Conservation (phyloP, 139 green algal genomes). For the Chlamydomonas schloesseri region DNA sequence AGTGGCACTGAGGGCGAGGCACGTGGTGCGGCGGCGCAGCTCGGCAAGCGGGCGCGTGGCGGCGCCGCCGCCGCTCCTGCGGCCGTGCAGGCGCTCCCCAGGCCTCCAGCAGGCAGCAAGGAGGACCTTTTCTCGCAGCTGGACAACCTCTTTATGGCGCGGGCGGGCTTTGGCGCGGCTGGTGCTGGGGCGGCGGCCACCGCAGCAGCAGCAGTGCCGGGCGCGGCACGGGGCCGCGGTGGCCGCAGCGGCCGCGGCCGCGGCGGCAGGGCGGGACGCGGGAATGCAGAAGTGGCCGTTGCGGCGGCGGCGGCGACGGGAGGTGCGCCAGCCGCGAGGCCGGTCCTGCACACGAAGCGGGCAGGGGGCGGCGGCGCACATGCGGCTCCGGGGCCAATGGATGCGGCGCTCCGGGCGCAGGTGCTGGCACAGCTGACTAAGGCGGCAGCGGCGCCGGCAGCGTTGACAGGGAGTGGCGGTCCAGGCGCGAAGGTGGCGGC, state of each 20-base stretch:
- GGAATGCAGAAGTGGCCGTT: not conserved
- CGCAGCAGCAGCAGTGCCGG: no score
- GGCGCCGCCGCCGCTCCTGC: not conserved
- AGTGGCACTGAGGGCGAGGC: not conserved
- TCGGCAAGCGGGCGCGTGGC: not conserved
- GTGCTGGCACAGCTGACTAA: not conserved
- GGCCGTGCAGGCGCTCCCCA: not conserved
- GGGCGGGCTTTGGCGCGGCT: not conserved
- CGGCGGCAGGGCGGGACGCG: no score
- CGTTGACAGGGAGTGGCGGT: no score
- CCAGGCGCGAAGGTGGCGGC: no score
- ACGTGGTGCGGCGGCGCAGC: not conserved
- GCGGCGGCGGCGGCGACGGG: no score
- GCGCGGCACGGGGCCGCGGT: no score
- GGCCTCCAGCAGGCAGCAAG: not conserved
- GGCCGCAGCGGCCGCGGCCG: not conserved
- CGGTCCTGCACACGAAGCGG: not conserved
- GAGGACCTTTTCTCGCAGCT: constrained; percentile 6
- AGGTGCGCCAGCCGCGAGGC: no score
- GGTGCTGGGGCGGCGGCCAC: not conserved
- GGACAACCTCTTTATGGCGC: not conserved
- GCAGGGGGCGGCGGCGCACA: no score
- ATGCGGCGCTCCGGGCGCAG: not conserved
- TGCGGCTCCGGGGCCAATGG: not conserved
- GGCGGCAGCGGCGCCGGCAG: not conserved